Evolutionary conservation across 2,329 filamentous ascomycete species (phyloP), one percentile per base, ranked within the genome.

Genomic region (Penicillium sp.): DNA sequence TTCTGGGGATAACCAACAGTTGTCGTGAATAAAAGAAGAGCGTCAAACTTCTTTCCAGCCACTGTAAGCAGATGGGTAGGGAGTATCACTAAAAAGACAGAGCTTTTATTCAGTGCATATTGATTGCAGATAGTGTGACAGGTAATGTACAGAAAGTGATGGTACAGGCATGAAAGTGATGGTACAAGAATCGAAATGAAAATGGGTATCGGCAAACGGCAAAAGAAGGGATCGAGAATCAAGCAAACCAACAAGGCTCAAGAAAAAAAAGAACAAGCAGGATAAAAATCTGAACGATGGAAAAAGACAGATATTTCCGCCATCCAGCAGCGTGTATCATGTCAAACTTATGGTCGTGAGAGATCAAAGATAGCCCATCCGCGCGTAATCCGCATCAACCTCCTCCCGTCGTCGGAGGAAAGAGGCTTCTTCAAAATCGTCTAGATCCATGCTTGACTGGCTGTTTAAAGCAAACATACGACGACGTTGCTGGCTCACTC

Each of bases 361-460:
- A 10, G 34, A 48, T 62, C 49, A 74, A 53, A 67, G 67, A 43
- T 62, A 74, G 60, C 73, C 62, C 73, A 73, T 73, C 58, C 71
- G 48, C 13, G 51, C 47, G 53, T 68, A 67, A 40, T 73, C 61
- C 55, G 60, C 53, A 67, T 69, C 63, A 48, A 75, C 63, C 53
- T 79, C 76, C 40, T 77, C 75, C 34, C 70, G 70, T 50, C 71
- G 67, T 37, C 73, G 67, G 48, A 80, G 63, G 55, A 80, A 80
- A 3, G 67, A 51, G 5, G 77, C 75, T 44, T 80, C 77, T 40
- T 74, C 77, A 60, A 80, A 79, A 61, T 78, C 77, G 51, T 72
- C 70, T 9, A 72, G 49, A 40, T 74, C 70, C 71, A 69, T 71
- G 58, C 40, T 52, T 7, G 48, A 29, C 18, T 52, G 40, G 33